Conservation (phyloP, 371 early-diverging fungal genomes). For the Mortierella sp. region DNA sequence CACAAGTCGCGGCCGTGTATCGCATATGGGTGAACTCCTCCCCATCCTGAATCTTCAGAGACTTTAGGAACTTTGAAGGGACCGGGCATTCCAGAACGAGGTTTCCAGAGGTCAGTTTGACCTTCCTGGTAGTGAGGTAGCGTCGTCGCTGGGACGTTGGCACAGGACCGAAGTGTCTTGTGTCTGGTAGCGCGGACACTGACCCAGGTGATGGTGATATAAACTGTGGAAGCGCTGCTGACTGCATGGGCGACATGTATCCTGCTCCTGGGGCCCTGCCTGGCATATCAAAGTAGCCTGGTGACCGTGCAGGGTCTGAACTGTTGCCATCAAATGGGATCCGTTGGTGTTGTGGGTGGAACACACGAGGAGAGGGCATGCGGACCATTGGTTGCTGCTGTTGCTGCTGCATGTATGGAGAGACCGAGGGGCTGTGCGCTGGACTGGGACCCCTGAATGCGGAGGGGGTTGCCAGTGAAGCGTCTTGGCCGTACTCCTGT, state of each 20-base stretch:
- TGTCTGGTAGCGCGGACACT: background rate
- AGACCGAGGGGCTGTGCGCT: background rate
- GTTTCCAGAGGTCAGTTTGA: slow-evolving; percentile 54
- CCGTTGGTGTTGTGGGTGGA: background rate
- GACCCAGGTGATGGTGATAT: too few species aligned
- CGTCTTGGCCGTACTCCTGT: background rate
- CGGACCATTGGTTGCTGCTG: background rate
- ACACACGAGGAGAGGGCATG: background rate
- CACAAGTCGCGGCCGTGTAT: slow-evolving; percentile 65
- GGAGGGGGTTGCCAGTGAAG: background rate
- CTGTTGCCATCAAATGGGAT: background rate
- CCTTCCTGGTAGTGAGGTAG: slow-evolving; percentile 30
- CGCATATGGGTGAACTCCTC: slow-evolving; percentile 62
- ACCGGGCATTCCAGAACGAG: slow-evolving; percentile 59
- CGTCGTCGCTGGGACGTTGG: slow-evolving; percentile 4
- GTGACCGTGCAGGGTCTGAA: background rate
- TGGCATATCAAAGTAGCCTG: background rate
- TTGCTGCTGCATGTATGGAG: background rate
- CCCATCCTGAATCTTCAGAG: slow-evolving; percentile 45
- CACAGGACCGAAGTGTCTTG: slow-evolving; percentile 1
- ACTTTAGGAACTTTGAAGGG: slow-evolving; percentile 51
- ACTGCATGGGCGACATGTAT: background rate
- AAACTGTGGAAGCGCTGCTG: background rate
- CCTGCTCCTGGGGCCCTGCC: background rate
- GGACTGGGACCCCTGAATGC: background rate